phyloP scores from a whole-genome alignment of 257 asterid genomes.

The Voacanga thouarsii region DNA sequence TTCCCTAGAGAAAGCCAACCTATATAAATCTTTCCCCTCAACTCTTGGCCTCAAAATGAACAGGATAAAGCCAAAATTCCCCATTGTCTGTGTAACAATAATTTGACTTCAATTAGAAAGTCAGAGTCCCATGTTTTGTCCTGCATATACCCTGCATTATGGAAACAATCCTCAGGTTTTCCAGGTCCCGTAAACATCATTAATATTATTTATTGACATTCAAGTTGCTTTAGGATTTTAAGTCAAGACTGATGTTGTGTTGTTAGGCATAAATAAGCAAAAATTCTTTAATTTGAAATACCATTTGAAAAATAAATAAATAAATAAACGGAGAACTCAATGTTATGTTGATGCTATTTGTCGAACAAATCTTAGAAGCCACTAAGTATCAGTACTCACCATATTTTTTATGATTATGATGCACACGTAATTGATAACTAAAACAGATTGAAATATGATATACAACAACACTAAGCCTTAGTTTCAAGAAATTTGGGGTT shows the following conservation, averaged over 20 bases:
- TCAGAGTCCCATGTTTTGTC: background rate
- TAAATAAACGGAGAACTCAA: background rate
- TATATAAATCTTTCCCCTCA: background rate
- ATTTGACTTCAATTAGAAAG: background rate
- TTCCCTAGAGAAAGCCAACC: background rate
- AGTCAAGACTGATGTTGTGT: no score
- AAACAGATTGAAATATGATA: background rate
- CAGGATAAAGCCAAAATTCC: background rate
- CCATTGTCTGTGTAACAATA: background rate
- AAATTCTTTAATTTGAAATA: background rate
- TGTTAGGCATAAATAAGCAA: no score
- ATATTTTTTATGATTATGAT: background rate
- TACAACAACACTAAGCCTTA: no score
- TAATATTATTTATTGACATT: background rate
- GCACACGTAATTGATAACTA: background rate
- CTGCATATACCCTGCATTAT: background rate
- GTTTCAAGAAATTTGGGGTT: no score
- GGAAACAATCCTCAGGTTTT: background rate
- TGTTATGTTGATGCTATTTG: background rate
- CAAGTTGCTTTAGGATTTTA: no score
- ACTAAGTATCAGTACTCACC: background rate
- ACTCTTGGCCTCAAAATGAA: background rate
- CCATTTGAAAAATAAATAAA: background rate
- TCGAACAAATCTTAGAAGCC: no score
- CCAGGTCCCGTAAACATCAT: background rate